These are phyloP conservation scores for Ustilago shanxiensis DNA, from an alignment of 1,284 basidiomycete genomes.

Conservation along the genomic window DNA sequence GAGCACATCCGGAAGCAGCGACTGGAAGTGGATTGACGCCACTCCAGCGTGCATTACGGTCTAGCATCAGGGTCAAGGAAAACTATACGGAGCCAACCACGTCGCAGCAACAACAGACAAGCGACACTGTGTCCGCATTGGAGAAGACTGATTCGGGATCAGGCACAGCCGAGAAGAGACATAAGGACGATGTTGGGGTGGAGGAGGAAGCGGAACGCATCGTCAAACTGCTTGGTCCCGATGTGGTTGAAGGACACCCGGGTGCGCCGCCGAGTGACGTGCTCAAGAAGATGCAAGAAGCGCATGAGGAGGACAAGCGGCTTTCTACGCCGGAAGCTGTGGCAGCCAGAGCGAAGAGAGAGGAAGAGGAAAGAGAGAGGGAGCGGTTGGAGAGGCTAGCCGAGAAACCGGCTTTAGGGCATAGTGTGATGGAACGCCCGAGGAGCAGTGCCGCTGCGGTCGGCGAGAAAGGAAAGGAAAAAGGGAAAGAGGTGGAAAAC, in stretches of 20 bases:
- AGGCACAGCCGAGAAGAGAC: slow-evolving; percentile 45
- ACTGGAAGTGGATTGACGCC: slow-evolving; percentile 26
- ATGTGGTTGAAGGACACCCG: slow-evolving; percentile 63
- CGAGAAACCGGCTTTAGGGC: slow-evolving; percentile 44
- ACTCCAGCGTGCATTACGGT: slow-evolving; percentile 37
- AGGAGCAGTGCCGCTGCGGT: slow-evolving; percentile 1
- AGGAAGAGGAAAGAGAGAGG: slow-evolving; percentile 30
- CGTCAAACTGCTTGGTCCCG: slow-evolving; percentile 61
- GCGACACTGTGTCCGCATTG: slow-evolving; percentile 7
- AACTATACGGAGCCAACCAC: slow-evolving; percentile 20
- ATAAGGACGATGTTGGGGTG: slow-evolving; percentile 60
- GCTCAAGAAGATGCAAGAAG: slow-evolving; percentile 48
- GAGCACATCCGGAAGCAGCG: slow-evolving; percentile 35
- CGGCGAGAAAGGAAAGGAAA: slow-evolving; percentile 3
- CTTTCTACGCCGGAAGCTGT: slow-evolving; percentile 34
- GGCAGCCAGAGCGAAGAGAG: slow-evolving; percentile 28
- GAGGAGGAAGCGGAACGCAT: slow-evolving; percentile 66
- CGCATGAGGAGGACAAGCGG: slow-evolving; percentile 33
- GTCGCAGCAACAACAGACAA: slow-evolving; percentile 1
- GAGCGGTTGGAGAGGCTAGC: slow-evolving; percentile 21
- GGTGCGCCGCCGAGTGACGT: slow-evolving; percentile 45
- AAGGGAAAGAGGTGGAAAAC: background rate
- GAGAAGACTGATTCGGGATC: slow-evolving; percentile 17
- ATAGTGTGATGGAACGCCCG: slow-evolving; percentile 38
- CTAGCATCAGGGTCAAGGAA: slow-evolving; percentile 45